Base-by-base conservation (phyloP, 176 grass and related monocot genomes). In the Juncus effusus region DNA sequence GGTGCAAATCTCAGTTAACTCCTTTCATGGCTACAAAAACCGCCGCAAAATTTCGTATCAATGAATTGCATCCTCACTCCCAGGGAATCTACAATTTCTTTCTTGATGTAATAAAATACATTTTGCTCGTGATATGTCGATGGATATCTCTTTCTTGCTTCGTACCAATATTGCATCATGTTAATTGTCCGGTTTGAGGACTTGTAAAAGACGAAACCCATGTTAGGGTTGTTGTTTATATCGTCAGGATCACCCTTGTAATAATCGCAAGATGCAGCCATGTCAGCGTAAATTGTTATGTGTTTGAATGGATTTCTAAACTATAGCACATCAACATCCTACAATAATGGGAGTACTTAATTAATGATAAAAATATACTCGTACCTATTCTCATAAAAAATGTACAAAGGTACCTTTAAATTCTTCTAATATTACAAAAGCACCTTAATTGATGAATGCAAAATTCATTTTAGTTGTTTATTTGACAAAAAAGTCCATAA, bases 261-360 rank as follows among this genome's bases (percentile, higher is more conserved):
- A 1, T 55, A 19, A 58, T 96, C 87, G 56, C 68, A 65, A 11
- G 84, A 85, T 42, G 80, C 38, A 3, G 59, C 75, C 49, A 96
- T 70, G 69, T 96, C 91, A 0, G 87, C 91, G 53, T 96, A 87
- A 4, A 61, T 76, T 7, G 78, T 83, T 36, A 96, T 70, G 56
- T 91, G 69, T 55, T 79, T 81, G 16, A 90, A 76, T 14, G 91
- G 91, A 49, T 96, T 81, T 2, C 87, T 56, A 51, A 96, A 39
- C 91, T 87, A 96, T 41, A 91, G 0, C 10, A 96, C 41, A 54
- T 96, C 91, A 0, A 88, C 87, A 73, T 96, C 91, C 87, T 90
- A 58, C 64, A 61, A 28, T 28, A 61, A 28, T 28, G 0, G 19
- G 19, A 28, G 19, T 28, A 28, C 19, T 28, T 28, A 28, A 28